Evolutionary conservation across 768 basidiomycete species (phyloP), one percentile per base, ranked within the genome.

Genomic region (Pisolithus tinctorius): DNA sequence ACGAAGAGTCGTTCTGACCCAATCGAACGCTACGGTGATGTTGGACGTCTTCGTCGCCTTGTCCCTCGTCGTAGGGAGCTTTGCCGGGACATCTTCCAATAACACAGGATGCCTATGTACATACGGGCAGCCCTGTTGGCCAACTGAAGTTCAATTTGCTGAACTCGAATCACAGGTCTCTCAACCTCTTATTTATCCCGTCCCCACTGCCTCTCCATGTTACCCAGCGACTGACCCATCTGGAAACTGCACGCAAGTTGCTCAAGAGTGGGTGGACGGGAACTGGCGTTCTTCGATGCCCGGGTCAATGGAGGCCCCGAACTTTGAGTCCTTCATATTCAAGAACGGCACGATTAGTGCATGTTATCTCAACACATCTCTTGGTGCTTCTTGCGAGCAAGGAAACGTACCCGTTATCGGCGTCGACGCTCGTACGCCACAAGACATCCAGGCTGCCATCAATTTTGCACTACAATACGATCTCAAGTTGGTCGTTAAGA

Each of bases 341-440:
- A 54, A 39, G 17, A 78, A 77, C 57, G 76, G 72, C 30, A 78
- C 74, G 41, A 74, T 78, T 44, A 72, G 72, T 54, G 72, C 47
- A 16, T 64, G 56, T 29, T 64, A 58, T 11, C 30, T 74, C 46
- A 67, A 74, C 26, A 72, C 71, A 26, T 48, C 45, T 6, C 45
- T 65, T 42, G 49, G 50, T 4, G 54, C 48, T 6, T 47, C n/a
- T 11, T 67, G 65, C 42, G 53, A 48, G 30, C 63, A 61, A 46
- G 63, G 58, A 0, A 47, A 39, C 3, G 59, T 68, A 8, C 57
- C 60, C 5, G 52, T 47, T 26, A 53, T 60, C 7, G 58, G 57
- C 9, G 59, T 65, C 11, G 60, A 64, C 34, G 59, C 47, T n/a
- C 55, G 53, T n/a, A 51, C 52, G 7, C 52, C 50, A 25, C 45